Conservation (phyloP, 345 rosid genomes). For the Mercurialis annua region DNA sequence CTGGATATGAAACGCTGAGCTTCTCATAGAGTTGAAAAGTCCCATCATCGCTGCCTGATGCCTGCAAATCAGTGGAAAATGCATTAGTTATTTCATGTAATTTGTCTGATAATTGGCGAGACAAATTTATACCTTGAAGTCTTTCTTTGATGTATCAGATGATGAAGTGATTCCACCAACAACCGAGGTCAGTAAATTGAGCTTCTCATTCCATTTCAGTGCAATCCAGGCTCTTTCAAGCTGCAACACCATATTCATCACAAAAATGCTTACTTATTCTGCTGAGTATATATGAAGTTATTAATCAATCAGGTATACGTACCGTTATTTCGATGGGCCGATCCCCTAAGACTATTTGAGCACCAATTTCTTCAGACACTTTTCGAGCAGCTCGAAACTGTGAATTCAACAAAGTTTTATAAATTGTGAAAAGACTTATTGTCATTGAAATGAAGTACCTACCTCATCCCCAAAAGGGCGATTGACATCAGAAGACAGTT, state of each 20-base stretch:
- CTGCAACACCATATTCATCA: conserved; percentile 27
- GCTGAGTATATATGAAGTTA: not conserved
- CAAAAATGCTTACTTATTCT: not conserved
- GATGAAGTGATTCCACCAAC: conserved; percentile 59
- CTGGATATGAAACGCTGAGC: conserved; percentile 68
- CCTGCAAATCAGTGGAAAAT: conserved; percentile 34
- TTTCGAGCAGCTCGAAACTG: conserved; percentile 87
- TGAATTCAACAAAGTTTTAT: conserved; percentile 10
- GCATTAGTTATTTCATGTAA: too few relatives aligned
- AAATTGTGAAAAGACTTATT: not conserved
- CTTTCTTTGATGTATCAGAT: conserved; percentile 32
- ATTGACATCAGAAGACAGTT: conserved; percentile 62
- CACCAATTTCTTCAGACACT: conserved; percentile 78
- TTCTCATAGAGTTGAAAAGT: conserved; percentile 58
- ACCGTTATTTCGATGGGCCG: conserved; percentile 88
- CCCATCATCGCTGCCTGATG: conserved; percentile 35
- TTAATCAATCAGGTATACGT: conserved; percentile 7
- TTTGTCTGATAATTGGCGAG: not conserved
- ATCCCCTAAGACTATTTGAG: conserved; percentile 86
- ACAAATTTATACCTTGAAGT: conserved; percentile 44
- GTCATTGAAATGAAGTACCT: not conserved
- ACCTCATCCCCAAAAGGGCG: conserved; percentile 92
- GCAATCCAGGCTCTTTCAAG: conserved; percentile 84
- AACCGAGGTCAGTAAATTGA: conserved; percentile 44
- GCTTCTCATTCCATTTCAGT: conserved; percentile 51